Base-by-base conservation (phyloP, 1,284 basidiomycete genomes). In the Austroboletus novae-zelandiae region DNA sequence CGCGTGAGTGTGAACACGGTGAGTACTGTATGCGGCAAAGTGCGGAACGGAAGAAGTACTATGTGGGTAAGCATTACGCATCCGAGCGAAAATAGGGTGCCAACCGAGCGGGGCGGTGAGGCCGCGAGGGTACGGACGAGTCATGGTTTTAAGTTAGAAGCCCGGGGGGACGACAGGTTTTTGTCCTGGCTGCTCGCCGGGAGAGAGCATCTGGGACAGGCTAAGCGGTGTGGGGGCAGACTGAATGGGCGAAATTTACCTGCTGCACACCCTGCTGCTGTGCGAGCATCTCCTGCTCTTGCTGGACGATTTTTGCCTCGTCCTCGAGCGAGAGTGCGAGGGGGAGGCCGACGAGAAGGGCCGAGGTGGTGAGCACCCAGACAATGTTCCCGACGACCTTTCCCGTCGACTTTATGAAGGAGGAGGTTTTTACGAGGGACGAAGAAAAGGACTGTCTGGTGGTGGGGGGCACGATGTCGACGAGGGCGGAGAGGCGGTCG, bases 341-440 rank as follows among this genome's bases (percentile, higher is more conserved):
- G 27, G 96, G 96, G 44, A 99, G 78, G 8, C 92, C 97, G 45
- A 99, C 87, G 52, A 99, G 82, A 44, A 99, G 77, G 1, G 94
- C 94, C 43, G 88, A 93, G 15, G 96, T 99, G 51, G 93, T 96
- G 65, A 96, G 78, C 57, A 98, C 82, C 96, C 96, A 99, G 47
- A 94, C 89, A 63, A 95, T 72, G 67, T 90, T 94, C 17, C 97
- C 96, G 25, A 86, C 79, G 43, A 90, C 63, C 71, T 85, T 91
- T 41, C 81, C 77, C 9, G 83, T 78, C 43, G 78, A 77, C 61
- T 83, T 85, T 40, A 91, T 51, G 61, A 86, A 79, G 8, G 78
- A 74, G 13, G 84, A 77, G 0, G 89, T 81, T 48, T 77, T 77
- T 27, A 78, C 73, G 57, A 89, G 66, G 48, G 80, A 81, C 36